Base-by-base conservation (phyloP, 108 stramenopile genomes). In the Discostella pseudostelligera region DNA sequence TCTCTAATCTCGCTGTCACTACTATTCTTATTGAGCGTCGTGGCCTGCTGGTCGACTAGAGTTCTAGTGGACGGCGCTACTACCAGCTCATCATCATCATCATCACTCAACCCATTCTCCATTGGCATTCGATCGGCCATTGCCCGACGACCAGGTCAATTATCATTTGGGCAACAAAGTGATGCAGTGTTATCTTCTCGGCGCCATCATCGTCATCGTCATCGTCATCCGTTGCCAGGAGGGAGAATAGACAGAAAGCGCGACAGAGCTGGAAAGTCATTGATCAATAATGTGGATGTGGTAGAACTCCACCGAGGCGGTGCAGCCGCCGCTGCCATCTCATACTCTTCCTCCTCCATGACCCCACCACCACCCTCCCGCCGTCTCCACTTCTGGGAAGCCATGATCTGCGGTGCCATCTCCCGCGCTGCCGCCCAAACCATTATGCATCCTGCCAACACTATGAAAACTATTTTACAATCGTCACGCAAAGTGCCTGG, bases 391-490 rank as follows among this genome's bases (percentile, higher is more conserved):
- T 92, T 92, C 63, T 89, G 86, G 88, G 89, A 92, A 67, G 90
- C 81, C 24, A 95, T 95, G 94, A 58, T 95, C 40, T 90, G 94
- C 64, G 94, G 94, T 36, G 94, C 94, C 46, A 74, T 92, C 35
- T 81, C 79, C 56, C 85, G 94, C 24, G 83, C 81, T 53, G 77
- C 92, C 20, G 97, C 97, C 12, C 97, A 98, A 76, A 84, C 85
- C 8, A 73, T 84, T 21, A 79, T 89, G 80, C 90, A 92, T 45
- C 90, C 90, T n/a, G 85, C 84, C 22, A 89, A 92, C 64, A 93
- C 93, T 25, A 92, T 96, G 88, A 98, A 98, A 80, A 98, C 97
- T 8, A 81, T 97, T 19, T 74, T 98, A 56, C 97, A 98, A 80
- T 80, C 86, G 43, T 75, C 71, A 8, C 69, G 73, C 59, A 55